phyloP scores from a whole-genome alignment of 2,329 filamentous ascomycete genomes.

The Trichoderma gracile region DNA sequence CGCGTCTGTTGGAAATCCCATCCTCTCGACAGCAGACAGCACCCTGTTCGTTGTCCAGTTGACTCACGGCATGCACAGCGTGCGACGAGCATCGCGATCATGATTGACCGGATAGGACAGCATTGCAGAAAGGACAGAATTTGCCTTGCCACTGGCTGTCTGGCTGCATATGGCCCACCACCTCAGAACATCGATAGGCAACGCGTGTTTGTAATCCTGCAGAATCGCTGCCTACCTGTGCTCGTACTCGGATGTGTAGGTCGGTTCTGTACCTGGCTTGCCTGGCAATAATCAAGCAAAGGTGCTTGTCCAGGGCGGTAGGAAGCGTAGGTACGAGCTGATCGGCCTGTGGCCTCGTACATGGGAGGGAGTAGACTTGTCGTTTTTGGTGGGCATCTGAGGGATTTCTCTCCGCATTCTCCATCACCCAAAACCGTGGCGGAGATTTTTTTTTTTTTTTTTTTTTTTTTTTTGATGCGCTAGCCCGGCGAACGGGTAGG shows the following conservation, averaged over 20 bases:
- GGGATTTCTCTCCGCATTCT: conserved; percentile 40
- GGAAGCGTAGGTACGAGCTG: neutral
- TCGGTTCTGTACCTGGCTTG: neutral
- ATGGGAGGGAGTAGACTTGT: neutral
- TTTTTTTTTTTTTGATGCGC: neutral
- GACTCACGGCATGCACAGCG: conserved; percentile 3
- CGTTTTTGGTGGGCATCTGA: conserved; percentile 30
- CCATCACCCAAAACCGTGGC: conserved; percentile 24
- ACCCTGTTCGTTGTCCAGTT: conserved; percentile 7
- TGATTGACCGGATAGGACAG: conserved; percentile 6
- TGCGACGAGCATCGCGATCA: neutral
- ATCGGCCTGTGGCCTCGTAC: neutral
- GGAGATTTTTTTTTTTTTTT: conserved; percentile 7
- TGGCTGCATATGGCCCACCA: conserved; percentile 21
- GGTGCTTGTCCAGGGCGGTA: conserved; percentile 5
- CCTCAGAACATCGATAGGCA: neutral
- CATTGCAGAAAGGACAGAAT: conserved; percentile 18
- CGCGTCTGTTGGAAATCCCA: conserved; percentile 4
- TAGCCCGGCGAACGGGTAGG: neutral
- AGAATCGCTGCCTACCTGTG: neutral
- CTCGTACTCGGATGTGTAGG: neutral
- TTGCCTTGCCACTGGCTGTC: conserved; percentile 10
- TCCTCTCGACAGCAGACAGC: neutral
- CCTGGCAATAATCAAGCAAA: neutral
- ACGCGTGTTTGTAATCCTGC: neutral